Evolutionary conservation across 2,329 filamentous ascomycete genomes (phyloP), one percentile per base, ranked within the genome.

Genomic region (Plenodomus biglobosus): DNA sequence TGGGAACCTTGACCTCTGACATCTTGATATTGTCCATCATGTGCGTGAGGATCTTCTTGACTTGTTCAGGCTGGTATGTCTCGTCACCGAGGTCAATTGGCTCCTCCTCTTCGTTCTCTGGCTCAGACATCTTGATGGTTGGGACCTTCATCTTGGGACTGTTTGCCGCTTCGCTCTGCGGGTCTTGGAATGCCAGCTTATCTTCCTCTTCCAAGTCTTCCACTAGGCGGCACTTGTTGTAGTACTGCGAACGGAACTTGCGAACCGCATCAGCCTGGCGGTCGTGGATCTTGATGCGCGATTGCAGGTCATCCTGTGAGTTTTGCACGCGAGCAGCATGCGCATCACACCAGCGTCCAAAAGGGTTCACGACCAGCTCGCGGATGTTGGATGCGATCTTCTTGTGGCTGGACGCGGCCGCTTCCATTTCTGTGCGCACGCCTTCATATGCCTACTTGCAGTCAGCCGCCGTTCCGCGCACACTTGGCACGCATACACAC

Each of bases 151-250:
- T 58, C 68, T 78, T 72, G 46, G 79, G 75, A 70, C 82, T 79
- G 64, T 74, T 69, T 8, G 71, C 66, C 16, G 66, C 70, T 53
- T 79, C 74, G 42, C 70, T 79, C 52, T 82, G 78, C 4, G 91
- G 90, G 58, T 92, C 90, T 72, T 96, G 91, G 74, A 99, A 99
- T 34, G 92, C 94, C 46, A 99, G 82, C 75, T 99, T 97, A 73
- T 96, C 96, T 78, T 99, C 95, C 74, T 99, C 94, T 71, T 99
- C 94, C 52, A 97, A 77, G 69, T 99, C 94, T 71, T 99, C 95
- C 6, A 97, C 87, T 53, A 96, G 78, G 41, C 95, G 87, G 71
- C 94, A 99, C 76, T 97, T 99, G 79, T 97, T 99, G 81, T 97
- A 97, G 75, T 99, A 99, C 62, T 90, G 88, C 73, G 89, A 96